phyloP scores from a whole-genome alignment of 805 yeast genomes.

The Cyberlindnera xishuangbannaensis region DNA sequence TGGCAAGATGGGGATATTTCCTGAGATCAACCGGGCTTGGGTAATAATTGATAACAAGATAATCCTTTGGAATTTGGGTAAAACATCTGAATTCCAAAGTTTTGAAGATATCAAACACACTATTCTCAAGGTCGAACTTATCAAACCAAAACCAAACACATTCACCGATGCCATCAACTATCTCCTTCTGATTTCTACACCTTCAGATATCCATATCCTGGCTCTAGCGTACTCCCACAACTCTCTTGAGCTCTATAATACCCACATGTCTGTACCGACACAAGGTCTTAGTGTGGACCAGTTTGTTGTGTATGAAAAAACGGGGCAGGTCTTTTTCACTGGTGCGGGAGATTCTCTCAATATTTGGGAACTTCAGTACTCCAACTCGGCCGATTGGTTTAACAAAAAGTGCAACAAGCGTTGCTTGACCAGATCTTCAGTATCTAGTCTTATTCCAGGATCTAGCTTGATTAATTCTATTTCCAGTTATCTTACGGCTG shows the following conservation, averaged over 20 bases:
- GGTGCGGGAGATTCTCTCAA: slow-evolving; percentile 75
- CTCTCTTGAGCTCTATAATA: slow-evolving; percentile 66
- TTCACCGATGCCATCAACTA: slow-evolving; percentile 75
- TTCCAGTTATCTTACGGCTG: slow-evolving; percentile 25
- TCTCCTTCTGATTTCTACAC: slow-evolving; percentile 72
- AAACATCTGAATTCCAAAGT: slow-evolving; percentile 62
- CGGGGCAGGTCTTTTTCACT: slow-evolving; percentile 78
- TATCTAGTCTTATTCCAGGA: slow-evolving; percentile 45
- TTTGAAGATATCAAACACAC: slow-evolving; percentile 80
- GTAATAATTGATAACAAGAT: slow-evolving; percentile 74
- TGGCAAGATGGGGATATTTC: slow-evolving; percentile 77
- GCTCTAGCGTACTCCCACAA: slow-evolving; percentile 58
- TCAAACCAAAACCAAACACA: slow-evolving; percentile 74
- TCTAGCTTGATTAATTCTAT: slow-evolving; percentile 31
- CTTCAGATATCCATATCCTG: slow-evolving; percentile 68
- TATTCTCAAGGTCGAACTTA: slow-evolving; percentile 68
- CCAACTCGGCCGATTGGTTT: slow-evolving; percentile 82
- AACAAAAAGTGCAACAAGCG: slow-evolving; percentile 76
- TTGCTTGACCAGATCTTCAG: slow-evolving; percentile 68
- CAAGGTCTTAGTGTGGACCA: slow-evolving; percentile 71
- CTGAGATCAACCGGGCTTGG: slow-evolving; percentile 82
- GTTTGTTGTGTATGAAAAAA: slow-evolving; percentile 50
- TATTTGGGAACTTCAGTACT: slow-evolving; percentile 83
- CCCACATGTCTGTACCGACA: slow-evolving; percentile 73
- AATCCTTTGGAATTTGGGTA: slow-evolving; percentile 74